Evolutionary conservation across 1,284 basidiomycete species (phyloP), one percentile per base, ranked within the genome.

Genomic region (Mixia osmundae): DNA sequence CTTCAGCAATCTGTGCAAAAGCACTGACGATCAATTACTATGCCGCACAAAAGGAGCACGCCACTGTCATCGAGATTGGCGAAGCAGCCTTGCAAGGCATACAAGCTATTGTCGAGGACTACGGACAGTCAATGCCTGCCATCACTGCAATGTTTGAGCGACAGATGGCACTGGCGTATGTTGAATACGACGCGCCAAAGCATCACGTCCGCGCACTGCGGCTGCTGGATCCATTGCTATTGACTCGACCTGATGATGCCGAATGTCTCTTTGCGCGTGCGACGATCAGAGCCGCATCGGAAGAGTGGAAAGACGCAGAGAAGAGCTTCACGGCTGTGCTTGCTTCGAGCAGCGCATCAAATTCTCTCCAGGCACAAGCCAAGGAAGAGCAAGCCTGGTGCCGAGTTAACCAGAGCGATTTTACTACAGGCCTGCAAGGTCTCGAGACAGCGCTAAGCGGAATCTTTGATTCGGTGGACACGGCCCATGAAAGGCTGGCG

Each of bases 341-440:
- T 1, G 50, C 55, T 10, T 53, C 67, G 4, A 51, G 16, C 45
- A 44, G n/a, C 41, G 38, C 5, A 38, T 63, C 65, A 8, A 46
- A 50, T 20, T 37, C 44, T 6, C 41, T 65, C 5, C 66, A 64
- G n/a, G 49, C 76, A 5, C 72, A 76, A 27, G 76, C 80, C 0
- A 63, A 60, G 43, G 79, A 87, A 50, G 85, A 94, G 51, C 54
- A 64, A 19, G 82, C 76, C 0, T 95, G 89, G 87, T 85, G 80
- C 54, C 59, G 65, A 26, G 68, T 71, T 43, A 71, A 76, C 43
- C 52, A 65, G 4, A 66, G 64, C 0, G 54, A 66, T 14, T 46
- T 65, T 3, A 63, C 67, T 7, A 54, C 59, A 7, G 79, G 71
- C 3, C 53, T 66, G 15, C 53, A 59, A 11, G 62, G 62, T 3